A percentile compares a stretch with the other conserved stretches of the same genome.
These are phyloP conservation scores for Hyaloscypha hepaticicola DNA, from an alignment of 495 filamentous ascomycete species.

Conservation along the genomic window DNA sequence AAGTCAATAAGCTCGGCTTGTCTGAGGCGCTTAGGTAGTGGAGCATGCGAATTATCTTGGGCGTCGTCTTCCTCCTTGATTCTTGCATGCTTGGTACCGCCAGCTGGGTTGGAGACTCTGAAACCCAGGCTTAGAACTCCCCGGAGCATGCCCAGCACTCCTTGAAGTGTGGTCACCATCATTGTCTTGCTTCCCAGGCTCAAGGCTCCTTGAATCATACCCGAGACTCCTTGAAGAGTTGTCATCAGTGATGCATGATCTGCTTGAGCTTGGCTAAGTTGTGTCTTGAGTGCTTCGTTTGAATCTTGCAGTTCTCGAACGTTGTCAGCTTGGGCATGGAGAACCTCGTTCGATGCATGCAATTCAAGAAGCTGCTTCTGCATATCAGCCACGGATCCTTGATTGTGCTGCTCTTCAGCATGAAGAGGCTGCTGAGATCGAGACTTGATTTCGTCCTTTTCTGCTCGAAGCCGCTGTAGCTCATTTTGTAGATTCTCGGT, in stretches of 20 bases:
- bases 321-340: too few relatives aligned
- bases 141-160: background rate
- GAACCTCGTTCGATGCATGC: background rate
- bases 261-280: background rate
- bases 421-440: background rate
- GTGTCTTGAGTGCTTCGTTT: background rate
- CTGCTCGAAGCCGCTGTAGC: background rate
- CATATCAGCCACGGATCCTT: background rate
- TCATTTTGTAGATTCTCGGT: background rate
- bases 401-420: background rate
- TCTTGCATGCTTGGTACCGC: background rate
- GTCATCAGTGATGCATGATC: background rate
- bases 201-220: constrained; percentile 3
- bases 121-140: background rate
- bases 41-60: background rate
- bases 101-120: background rate
- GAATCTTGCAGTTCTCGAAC: too few relatives aligned
- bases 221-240: constrained; percentile 1
- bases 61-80: constrained; percentile 38
- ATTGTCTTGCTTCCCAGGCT: background rate
- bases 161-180: background rate
- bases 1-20: background rate
- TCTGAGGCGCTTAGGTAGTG: background rate
- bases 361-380: background rate
- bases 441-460: background rate